Evolutionary conservation across 306 rosid species (phyloP).

Genomic region (Ochetophila trinervis): DNA sequence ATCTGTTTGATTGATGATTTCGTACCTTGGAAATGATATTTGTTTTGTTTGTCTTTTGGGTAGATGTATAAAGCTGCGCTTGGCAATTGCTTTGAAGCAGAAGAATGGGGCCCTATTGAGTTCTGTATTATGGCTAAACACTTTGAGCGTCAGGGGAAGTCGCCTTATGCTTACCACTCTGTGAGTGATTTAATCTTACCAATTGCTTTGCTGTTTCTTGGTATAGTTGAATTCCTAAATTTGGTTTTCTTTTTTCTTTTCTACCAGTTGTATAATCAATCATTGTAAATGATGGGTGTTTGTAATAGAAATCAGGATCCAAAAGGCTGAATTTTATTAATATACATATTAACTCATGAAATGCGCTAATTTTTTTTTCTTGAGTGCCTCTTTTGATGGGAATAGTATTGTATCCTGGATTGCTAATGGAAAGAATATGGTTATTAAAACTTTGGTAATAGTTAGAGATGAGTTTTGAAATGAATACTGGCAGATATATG

Average conservation of each 20-base stretch:
- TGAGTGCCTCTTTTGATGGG: neutral
- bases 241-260: neutral
- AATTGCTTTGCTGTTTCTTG: neutral
- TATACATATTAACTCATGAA: too few relatives aligned
- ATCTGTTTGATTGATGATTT: neutral
- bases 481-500: neutral
- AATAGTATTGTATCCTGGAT: neutral
- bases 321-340: too few relatives aligned
- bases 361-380: neutral
- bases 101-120: slow-evolving; percentile 95
- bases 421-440: neutral
- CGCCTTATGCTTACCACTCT: slow-evolving; percentile 86
- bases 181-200: slow-evolving; percentile 42
- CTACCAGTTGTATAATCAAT: too few relatives aligned
- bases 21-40: neutral
- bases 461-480: neutral
- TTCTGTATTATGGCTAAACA: slow-evolving; percentile 87
- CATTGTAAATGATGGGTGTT: too few relatives aligned
- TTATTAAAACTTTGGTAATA: neutral
- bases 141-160: slow-evolving; percentile 84
- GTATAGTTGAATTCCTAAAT: neutral
- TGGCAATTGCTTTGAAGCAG: slow-evolving; percentile 78
- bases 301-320: too few relatives aligned
- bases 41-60: neutral
- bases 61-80: slow-evolving; percentile 93